A percentile compares a stretch with the other conserved stretches of the same genome.
Conservation (phyloP, 2,329 filamentous ascomycete genomes). For the Colletotrichum chlorophyti region DNA sequence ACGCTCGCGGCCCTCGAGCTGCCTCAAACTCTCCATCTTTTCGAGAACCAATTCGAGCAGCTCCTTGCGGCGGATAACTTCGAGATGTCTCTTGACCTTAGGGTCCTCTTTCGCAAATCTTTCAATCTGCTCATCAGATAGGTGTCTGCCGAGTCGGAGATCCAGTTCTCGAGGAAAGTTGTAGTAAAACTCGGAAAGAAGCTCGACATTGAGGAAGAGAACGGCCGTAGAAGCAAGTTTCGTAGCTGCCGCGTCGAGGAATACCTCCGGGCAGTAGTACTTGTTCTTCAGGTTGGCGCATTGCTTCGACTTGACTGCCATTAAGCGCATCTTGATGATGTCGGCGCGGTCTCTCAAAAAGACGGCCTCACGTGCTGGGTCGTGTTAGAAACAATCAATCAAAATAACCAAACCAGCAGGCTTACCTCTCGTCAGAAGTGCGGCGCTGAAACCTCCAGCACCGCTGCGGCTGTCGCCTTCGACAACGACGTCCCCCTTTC, state of each 20-base stretch:
- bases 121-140: conserved; percentile 82
- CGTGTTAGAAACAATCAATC: conserved; percentile 34
- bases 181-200: conserved; percentile 97
- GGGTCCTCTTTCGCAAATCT: conserved; percentile 92
- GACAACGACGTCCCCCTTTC: conserved; percentile 83
- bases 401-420: conserved; percentile 25
- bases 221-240: conserved; percentile 96
- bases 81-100: conserved; percentile 86
- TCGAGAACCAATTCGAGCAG: conserved; percentile 89
- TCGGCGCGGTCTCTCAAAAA: conserved; percentile 93
- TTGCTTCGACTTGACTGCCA: conserved; percentile 89
- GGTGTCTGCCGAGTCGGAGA: conserved; percentile 79
- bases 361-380: conserved; percentile 82
- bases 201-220: conserved; percentile 95
- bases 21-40: conserved; percentile 92
- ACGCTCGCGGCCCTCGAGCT: conserved; percentile 79
- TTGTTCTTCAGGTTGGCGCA: conserved; percentile 86
- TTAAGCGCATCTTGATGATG: conserved; percentile 87
- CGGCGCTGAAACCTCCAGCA: conserved; percentile 91
- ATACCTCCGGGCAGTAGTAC: conserved; percentile 96
- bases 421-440: conserved; percentile 81
- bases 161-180: conserved; percentile 95
- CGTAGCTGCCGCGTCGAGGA: conserved; percentile 95
- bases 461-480: conserved; percentile 85
- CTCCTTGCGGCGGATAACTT: conserved; percentile 91